Evolutionary conservation across 495 filamentous ascomycete genomes (phyloP), one percentile per base, ranked within the genome.

Genomic region (Penicillium taxi): DNA sequence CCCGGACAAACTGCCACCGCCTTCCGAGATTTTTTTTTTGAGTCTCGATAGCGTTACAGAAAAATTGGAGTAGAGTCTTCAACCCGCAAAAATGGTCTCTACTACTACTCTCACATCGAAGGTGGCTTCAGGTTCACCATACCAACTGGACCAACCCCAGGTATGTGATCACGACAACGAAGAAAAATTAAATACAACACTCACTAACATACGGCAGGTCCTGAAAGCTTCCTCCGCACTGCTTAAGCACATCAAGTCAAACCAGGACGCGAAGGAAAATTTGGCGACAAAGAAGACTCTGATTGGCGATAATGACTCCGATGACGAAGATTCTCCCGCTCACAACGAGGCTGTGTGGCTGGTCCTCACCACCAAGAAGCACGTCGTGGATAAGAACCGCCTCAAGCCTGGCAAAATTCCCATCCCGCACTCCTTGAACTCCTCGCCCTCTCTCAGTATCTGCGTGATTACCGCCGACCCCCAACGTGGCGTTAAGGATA

Each of bases 401-500:
- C 70, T 96, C 35, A 94, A 94, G 67, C 90, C 91, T 18, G 67
- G 69, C 29, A 82, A 80, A 50, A 73, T 83, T 50, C 50, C 30
- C 37, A 51, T 73, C 32, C 84, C 86, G 9, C 77, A 91, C 56
- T 68, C 84, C 4, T 72, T 91, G 22, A 80, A 83, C 63, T 57
- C 61, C 30, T 65, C 74, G 33, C 60, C 71, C 19, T 73, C 64
- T 26, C 67, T 76, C 35, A 84, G 73, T 37, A 78, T 93, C 50
- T 94, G 89, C 59, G 67, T 95, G 34, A 88, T 93, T 47, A 81
- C 80, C 41, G 77, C 77, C 45, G 82, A 94, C 53, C 91, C 91
- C 9, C 87, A 95, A 69, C 80, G 90, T 34, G 64, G 70, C 13
- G 89, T 88, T 68, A 96, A 96, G 70, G 85, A 96, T 62, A 67